phyloP scores from a whole-genome alignment of 257 asterid species.

The Capsicum pubescens region DNA sequence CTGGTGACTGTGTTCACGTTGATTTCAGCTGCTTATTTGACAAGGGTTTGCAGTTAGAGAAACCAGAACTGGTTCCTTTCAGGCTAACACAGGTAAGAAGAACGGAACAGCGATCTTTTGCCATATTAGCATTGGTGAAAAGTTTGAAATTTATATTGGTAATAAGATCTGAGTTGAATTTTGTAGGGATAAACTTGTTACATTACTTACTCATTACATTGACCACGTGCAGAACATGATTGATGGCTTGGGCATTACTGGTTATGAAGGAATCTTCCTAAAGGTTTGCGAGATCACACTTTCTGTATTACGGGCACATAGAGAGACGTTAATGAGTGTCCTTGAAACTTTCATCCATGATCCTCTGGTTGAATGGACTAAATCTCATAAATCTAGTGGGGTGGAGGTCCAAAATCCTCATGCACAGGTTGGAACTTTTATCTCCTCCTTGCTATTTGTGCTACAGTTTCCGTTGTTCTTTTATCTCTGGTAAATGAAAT shows the following conservation, averaged over 20 bases:
- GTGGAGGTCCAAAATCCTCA: constrained; percentile 97
- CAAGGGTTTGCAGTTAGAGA: constrained; percentile 94
- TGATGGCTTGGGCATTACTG: constrained; percentile 98
- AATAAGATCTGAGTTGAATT: constrained; percentile 18
- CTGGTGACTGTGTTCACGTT: constrained; percentile 98
- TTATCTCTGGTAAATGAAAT: constrained; percentile 26
- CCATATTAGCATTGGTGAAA: constrained; percentile 6
- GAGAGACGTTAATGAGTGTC: constrained; percentile 91
- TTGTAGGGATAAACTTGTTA: neutral
- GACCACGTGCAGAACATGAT: constrained; percentile 73
- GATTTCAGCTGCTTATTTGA: constrained; percentile 99
- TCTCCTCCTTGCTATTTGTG: constrained; percentile 21
- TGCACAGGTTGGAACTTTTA: constrained; percentile 76
- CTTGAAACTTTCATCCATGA: constrained; percentile 96
- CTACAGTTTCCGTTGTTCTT: neutral
- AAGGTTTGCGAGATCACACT: constrained; percentile 93
- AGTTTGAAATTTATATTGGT: constrained; percentile 23
- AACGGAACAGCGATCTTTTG: constrained; percentile 7
- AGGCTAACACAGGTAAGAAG: constrained; percentile 87
- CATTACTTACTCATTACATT: constrained; percentile 1
- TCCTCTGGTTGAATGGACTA: constrained; percentile 99
- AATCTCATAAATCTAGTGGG: constrained; percentile 97
- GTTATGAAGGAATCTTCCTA: constrained; percentile 88
- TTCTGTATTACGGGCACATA: constrained; percentile 78
- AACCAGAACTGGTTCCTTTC: constrained; percentile 97